These are phyloP conservation scores for Quercus variabilis DNA, from an alignment of 306 rosid species.

Conservation along the genomic window DNA sequence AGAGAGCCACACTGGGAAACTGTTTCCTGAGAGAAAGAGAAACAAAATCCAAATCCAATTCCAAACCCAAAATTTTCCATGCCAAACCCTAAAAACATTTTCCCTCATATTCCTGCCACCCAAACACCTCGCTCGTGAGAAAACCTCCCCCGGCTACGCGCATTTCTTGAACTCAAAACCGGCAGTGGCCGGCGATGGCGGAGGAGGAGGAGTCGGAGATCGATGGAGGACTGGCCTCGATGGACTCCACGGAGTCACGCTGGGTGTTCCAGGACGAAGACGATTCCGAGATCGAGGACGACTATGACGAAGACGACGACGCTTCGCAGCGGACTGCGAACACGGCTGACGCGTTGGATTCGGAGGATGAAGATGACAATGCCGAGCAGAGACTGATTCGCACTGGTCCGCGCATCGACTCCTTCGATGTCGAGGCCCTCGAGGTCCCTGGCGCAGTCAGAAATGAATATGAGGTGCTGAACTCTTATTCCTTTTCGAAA, in stretches of 20 bases:
- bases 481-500: not conserved
- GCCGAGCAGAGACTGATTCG: conserved; percentile 82
- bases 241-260: conserved; percentile 55
- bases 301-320: conserved; percentile 14
- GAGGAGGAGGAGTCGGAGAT: conserved; percentile 33
- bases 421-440: conserved; percentile 97
- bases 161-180: not conserved
- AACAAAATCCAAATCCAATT: not conserved
- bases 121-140: not conserved
- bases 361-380: conserved; percentile 82
- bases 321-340: not conserved
- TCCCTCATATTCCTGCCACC: not conserved
- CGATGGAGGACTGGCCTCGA: conserved; percentile 30
- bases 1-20: too few species aligned
- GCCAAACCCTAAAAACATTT: not conserved
- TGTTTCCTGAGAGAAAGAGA: too few species aligned
- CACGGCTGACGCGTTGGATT: conserved; percentile 39
- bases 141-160: not conserved
- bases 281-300: conserved; percentile 43
- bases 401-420: conserved; percentile 90
- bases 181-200: conserved; percentile 29
- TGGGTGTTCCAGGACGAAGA: conserved; percentile 67
- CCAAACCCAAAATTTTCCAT: not conserved
- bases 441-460: conserved; percentile 85
- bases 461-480: conserved; percentile 61